Base-by-base conservation (phyloP, 83 land plant species). In the Thuja plicata region DNA sequence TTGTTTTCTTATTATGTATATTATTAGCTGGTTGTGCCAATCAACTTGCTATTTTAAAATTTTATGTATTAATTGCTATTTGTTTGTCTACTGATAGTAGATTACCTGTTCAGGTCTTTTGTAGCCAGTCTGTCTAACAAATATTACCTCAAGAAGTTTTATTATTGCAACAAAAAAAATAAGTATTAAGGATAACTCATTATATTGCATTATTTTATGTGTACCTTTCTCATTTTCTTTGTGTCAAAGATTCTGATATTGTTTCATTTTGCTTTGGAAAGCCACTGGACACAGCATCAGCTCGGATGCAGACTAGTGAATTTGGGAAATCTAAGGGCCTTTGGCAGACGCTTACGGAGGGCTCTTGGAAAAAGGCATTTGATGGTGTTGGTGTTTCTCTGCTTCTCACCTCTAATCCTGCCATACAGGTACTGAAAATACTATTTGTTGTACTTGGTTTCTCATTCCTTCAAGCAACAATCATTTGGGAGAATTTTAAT, bases 241-340 rank as follows among this genome's bases (percentile, higher is more conserved):
- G 32, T 87, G 70, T 73, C 19, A 73, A 45, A 32, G 78, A 45
- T 78, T 79, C 50, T 73, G 48, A 60, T 45, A 46, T 88, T 32
- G 11, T 2, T 57, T 84, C 16, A 11, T 48, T 71, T 87, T 48
- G 16, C 43, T 88, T 12, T 91, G 78, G 89, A 84, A 87, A 98
- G 99, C 99, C 99, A 45, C 88, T 98, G 85, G 99, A 98, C 90
- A 95, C 97, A 90, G 98, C 99, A 80, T 96, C 99, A 38, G 93
- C 99, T 30, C 93, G 94, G 89, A 98, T 98, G 99, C 98, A 98
- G 92, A 97, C 99, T 66, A 98, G 99, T 84, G 93, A 88, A 4
- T 97, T 98, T 92, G 99, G 99, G 38, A 95, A 97, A 88, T 97
- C 99, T 62, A 96, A 93, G 90, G 93, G 95, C 15, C 90, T 97